phyloP scores from a whole-genome alignment of 257 asterid genomes.

The Mitragyna speciosa region DNA sequence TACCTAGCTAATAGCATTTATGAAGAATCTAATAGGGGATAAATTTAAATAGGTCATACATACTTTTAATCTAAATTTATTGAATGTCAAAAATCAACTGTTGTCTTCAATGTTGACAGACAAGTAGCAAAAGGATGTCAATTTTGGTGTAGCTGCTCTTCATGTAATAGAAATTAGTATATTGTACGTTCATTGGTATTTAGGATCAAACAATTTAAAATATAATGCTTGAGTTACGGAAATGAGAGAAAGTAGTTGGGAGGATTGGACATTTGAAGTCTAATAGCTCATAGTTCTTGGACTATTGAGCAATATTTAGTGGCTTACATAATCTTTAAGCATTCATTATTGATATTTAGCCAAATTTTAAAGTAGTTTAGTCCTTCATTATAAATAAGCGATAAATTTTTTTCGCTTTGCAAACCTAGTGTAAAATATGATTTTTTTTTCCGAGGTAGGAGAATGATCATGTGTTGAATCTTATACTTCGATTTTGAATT shows the following conservation, averaged over 20 bases:
- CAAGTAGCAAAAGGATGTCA: background rate
- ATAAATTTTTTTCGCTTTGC: background rate
- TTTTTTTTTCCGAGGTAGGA: background rate
- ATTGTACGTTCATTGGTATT: background rate
- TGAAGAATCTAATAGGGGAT: background rate
- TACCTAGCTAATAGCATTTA: background rate
- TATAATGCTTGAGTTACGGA: background rate
- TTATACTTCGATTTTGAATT: too few species aligned
- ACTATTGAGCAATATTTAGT: background rate
- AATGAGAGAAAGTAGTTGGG: background rate
- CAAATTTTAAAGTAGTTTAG: background rate
- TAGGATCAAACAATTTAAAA: background rate
- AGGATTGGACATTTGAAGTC: background rate
- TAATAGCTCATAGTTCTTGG: background rate
- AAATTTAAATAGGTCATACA: background rate
- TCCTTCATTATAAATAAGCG: background rate
- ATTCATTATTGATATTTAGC: background rate
- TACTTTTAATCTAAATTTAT: background rate
- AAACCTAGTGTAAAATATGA: background rate
- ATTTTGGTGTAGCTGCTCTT: background rate
- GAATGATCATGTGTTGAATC: background rate
- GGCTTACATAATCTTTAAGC: background rate
- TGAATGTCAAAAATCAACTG: background rate
- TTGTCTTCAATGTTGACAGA: background rate
- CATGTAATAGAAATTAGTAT: background rate